Conservation (phyloP, 2,329 filamentous ascomycete genomes). For the Paraphaeosphaeria sporulosa region DNA sequence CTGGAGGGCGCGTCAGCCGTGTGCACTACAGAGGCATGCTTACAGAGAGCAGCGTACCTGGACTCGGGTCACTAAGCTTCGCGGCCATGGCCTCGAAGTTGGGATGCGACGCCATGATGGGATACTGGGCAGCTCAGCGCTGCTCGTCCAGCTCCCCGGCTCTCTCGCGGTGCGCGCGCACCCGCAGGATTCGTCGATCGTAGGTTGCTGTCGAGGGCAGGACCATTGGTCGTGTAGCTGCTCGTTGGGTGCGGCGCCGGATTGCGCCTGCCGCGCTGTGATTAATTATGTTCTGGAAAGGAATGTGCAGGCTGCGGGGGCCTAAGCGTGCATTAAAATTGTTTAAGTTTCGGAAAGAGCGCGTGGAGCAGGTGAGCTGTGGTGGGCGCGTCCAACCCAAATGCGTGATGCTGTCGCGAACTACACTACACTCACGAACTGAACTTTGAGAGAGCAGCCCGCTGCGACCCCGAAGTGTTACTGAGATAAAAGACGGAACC, state of each 20-base stretch:
- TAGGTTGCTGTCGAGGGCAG: conserved; percentile 23
- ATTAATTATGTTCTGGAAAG: conserved; percentile 29
- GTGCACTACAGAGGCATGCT: background rate
- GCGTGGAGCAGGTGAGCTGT: conserved; percentile 23
- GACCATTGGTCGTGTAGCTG: conserved; percentile 37
- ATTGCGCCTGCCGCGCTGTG: conserved; percentile 14
- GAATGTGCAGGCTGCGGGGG: conserved; percentile 29
- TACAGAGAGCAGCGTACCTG: conserved; percentile 35
- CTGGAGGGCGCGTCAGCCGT: conserved; percentile 57
- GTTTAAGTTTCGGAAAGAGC: conserved; percentile 33
- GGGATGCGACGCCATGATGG: conserved; percentile 49
- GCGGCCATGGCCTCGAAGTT: conserved; percentile 57
- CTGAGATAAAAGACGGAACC: background rate
- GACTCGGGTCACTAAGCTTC: conserved; percentile 55
- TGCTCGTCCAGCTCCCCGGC: conserved; percentile 26
- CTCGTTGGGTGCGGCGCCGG: conserved; percentile 25
- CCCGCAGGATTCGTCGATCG: conserved; percentile 23
- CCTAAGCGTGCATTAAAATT: conserved; percentile 40
- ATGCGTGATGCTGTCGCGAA: conserved; percentile 18
- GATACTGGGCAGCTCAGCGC: conserved; percentile 32
- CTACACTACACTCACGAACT: conserved; percentile 9
- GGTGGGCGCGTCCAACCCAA: conserved; percentile 40
- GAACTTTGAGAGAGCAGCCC: conserved; percentile 13
- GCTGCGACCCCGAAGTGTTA: conserved; percentile 16
- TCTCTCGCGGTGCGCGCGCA: conserved; percentile 16